phyloP scores from a whole-genome alignment of 257 asterid genomes.

The Fraxinus anomala region DNA sequence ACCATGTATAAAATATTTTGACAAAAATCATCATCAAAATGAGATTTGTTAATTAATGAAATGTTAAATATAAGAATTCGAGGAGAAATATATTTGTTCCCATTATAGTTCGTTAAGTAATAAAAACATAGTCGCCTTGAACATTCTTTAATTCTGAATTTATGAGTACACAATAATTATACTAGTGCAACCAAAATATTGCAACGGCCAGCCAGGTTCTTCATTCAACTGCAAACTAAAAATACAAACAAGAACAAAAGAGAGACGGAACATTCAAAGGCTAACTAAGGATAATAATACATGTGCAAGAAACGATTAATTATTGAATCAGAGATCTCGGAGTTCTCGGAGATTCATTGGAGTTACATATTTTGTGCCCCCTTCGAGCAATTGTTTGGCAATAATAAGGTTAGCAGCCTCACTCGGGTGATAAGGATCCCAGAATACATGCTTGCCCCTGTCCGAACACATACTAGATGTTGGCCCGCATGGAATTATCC shows the following conservation, averaged over 20 bases:
- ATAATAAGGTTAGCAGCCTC: constrained; percentile 83
- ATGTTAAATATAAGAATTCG: too few relatives aligned
- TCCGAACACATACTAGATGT: constrained; percentile 74
- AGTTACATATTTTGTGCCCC: constrained; percentile 57
- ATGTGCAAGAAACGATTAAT: neutral
- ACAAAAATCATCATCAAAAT: too few relatives aligned
- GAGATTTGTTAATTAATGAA: too few relatives aligned
- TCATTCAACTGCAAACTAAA: neutral
- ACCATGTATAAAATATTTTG: too few relatives aligned
- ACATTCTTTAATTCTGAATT: too few relatives aligned
- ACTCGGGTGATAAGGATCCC: constrained; percentile 97
- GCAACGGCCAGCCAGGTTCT: neutral
- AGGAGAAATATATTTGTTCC: too few relatives aligned
- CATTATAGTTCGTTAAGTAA: too few relatives aligned
- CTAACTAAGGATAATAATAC: neutral
- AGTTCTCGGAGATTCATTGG: constrained; percentile 76
- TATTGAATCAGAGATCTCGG: constrained; percentile 54
- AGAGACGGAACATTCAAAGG: neutral
- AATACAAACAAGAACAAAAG: neutral
- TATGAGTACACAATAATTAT: too few relatives aligned
- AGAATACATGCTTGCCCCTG: constrained; percentile 72
- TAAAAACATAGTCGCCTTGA: too few relatives aligned
- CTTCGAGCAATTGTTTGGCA: constrained; percentile 76
- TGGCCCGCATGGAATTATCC: constrained; percentile 91
- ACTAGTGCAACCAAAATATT: neutral